Evolutionary conservation across 2,329 filamentous ascomycete species (phyloP).

Genomic region (Amylocarpus encephaloides): DNA sequence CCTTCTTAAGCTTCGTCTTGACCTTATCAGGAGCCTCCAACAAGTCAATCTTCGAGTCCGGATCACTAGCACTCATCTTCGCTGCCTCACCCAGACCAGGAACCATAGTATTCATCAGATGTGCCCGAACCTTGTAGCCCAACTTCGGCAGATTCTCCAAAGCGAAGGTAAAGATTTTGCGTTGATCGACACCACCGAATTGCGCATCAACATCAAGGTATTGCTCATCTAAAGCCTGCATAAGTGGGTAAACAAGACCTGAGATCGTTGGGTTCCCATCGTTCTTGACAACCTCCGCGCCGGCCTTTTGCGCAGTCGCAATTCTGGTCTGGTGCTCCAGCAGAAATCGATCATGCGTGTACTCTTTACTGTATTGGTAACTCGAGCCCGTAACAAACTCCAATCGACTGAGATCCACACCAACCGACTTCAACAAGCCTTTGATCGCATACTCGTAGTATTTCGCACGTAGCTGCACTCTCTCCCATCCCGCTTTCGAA

Average conservation of each 20-base stretch:
- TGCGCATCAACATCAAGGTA: slow-evolving; percentile 83
- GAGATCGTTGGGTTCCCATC: slow-evolving; percentile 66
- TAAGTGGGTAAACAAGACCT: slow-evolving; percentile 74
- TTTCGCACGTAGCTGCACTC: slow-evolving; percentile 72
- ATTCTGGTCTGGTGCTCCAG: slow-evolving; percentile 40
- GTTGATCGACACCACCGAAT: slow-evolving; percentile 80
- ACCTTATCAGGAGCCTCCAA: slow-evolving; percentile 71
- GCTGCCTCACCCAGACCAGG: slow-evolving; percentile 71
- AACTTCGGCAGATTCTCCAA: slow-evolving; percentile 80
- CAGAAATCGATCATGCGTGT: slow-evolving; percentile 85
- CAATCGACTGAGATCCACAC: slow-evolving; percentile 65
- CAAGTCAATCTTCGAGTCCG: slow-evolving; percentile 87
- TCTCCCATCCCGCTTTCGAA: slow-evolving; percentile 74
- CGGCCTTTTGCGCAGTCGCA: slow-evolving; percentile 69
- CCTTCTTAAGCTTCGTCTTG: slow-evolving; percentile 79
- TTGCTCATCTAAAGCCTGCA: slow-evolving; percentile 82
- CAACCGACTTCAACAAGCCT: slow-evolving; percentile 68
- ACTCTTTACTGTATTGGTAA: slow-evolving; percentile 68
- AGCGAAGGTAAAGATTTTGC: slow-evolving; percentile 83
- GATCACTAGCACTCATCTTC: slow-evolving; percentile 79
- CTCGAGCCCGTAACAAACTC: slow-evolving; percentile 78
- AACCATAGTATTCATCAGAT: slow-evolving; percentile 83
- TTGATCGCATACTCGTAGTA: slow-evolving; percentile 80
- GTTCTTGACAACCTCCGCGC: slow-evolving; percentile 93
- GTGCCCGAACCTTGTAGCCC: slow-evolving; percentile 67